These are phyloP conservation scores for Mycena chlorophos DNA, from an alignment of 768 basidiomycete species.

Conservation along the genomic window DNA sequence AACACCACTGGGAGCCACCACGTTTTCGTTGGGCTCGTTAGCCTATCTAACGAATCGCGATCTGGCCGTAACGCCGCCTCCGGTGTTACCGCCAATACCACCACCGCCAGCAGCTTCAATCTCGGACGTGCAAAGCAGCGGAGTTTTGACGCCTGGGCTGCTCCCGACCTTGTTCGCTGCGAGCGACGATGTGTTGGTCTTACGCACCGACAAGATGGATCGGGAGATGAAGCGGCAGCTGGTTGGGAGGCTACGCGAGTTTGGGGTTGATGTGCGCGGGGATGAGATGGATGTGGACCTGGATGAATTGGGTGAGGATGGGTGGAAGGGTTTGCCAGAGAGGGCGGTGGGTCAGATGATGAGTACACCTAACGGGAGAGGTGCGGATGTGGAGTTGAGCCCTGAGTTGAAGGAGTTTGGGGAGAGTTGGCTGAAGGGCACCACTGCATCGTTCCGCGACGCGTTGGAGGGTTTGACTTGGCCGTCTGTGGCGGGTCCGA, in stretches of 20 bases:
- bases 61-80: constrained; percentile 7
- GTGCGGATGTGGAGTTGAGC: background rate
- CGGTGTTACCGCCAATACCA: constrained; percentile 13
- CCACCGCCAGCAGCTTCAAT: constrained; percentile 5
- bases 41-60: background rate
- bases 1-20: constrained; percentile 10
- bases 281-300: background rate
- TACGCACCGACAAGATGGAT: constrained; percentile 19
- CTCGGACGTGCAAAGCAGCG: constrained; percentile 9
- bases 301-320: background rate
- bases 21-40: constrained; percentile 12
- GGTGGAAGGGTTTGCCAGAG: constrained; percentile 13
- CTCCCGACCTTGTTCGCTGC: constrained; percentile 15
- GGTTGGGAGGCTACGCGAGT: constrained; percentile 13
- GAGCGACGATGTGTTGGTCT: constrained; percentile 20
- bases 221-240: constrained; percentile 13
- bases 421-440: background rate
- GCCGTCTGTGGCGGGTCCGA: too few relatives aligned
- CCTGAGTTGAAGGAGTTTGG: background rate
- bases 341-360: constrained; percentile 21
- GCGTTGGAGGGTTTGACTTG: background rate
- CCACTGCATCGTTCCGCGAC: background rate
- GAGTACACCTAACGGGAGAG: background rate
- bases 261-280: constrained; percentile 11
- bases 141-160: background rate